Evolutionary conservation across 495 filamentous ascomycete species (phyloP).

Genomic region (Neurospora sp.): DNA sequence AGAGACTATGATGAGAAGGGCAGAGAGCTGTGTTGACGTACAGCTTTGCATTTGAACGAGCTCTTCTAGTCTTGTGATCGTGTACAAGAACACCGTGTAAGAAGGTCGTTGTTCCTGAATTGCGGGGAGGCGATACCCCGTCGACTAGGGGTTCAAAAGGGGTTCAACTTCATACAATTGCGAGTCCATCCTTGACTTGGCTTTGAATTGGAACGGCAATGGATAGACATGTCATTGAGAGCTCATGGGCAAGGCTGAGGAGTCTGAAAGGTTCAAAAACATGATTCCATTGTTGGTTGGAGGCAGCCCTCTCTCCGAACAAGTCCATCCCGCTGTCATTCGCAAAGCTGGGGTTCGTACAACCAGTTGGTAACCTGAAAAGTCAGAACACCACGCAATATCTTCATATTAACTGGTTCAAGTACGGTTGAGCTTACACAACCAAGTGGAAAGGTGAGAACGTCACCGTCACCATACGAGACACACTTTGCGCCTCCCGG

Average conservation of each 20-base stretch:
- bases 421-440: neutral
- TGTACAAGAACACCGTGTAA: neutral
- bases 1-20: neutral
- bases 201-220: neutral
- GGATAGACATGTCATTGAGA: neutral
- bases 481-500: neutral
- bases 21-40: neutral
- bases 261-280: too few species aligned
- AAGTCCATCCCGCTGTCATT: neutral
- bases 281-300: neutral
- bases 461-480: neutral
- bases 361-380: neutral
- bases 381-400: neutral
- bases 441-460: neutral
- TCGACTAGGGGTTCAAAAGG: neutral
- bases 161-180: neutral
- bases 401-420: neutral
- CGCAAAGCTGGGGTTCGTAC: neutral
- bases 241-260: neutral
- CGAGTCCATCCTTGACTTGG: neutral
- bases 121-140: neutral
- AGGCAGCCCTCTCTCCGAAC: neutral
- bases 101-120: neutral
- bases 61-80: neutral
- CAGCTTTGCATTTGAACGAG: neutral